These are phyloP conservation scores for Diaporthe sp. DNA, from an alignment of 2,329 filamentous ascomycete species.

Conservation along the genomic window DNA sequence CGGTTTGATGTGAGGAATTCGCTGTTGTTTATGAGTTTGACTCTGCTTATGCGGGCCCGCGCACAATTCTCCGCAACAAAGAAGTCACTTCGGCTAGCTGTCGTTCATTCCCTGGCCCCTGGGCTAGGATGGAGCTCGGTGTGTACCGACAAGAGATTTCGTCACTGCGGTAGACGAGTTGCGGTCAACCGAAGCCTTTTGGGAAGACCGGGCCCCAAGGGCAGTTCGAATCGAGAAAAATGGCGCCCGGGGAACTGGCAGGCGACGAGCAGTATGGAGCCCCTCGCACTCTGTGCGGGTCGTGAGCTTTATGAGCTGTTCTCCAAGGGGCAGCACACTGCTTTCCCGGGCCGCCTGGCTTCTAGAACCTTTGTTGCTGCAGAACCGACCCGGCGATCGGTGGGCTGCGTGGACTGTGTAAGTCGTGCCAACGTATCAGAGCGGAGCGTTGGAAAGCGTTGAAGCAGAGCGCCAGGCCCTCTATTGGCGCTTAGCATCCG, in stretches of 20 bases:
- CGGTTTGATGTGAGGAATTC: constrained; percentile 27
- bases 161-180: constrained; percentile 35
- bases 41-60: constrained; percentile 34
- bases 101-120: constrained; percentile 39
- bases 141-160: constrained; percentile 30
- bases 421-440: constrained; percentile 34
- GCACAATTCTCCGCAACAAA: constrained; percentile 33
- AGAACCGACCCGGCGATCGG: constrained; percentile 27
- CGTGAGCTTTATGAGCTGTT: constrained; percentile 35
- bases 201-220: constrained; percentile 11
- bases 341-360: constrained; percentile 14
- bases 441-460: constrained; percentile 29
- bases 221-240: constrained; percentile 31
- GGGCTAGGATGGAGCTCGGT: constrained; percentile 26
- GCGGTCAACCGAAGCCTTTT: constrained; percentile 36
- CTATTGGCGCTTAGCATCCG: constrained; percentile 38
- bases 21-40: constrained; percentile 37
- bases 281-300: constrained; percentile 38
- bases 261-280: constrained; percentile 30
- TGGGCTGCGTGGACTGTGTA: constrained; percentile 28
- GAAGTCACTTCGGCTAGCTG: constrained; percentile 36
- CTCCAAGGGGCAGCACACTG: constrained; percentile 26
- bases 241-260: constrained; percentile 27
- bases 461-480: constrained; percentile 30
- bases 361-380: constrained; percentile 34